A percentile compares a stretch with the other conserved stretches of the same genome.
phyloP scores from a whole-genome alignment of 2,329 filamentous ascomycete genomes.

The Pestalotiopsis sp. region DNA sequence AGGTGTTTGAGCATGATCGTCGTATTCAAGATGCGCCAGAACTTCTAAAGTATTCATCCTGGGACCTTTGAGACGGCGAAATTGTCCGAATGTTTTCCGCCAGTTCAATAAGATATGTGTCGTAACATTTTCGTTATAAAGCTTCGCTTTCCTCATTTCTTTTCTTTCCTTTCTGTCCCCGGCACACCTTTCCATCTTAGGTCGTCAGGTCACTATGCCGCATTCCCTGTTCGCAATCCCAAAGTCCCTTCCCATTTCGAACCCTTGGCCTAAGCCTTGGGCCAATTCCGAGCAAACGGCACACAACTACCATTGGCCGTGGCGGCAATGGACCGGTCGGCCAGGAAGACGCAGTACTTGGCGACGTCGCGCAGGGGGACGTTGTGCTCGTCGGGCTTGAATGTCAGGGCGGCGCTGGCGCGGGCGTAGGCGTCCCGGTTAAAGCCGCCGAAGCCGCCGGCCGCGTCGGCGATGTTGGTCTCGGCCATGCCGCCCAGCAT shows the following conservation, averaged over 20 bases:
- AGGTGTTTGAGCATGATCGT: too few species aligned
- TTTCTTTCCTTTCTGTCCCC: too few species aligned
- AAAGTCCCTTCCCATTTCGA: not conserved
- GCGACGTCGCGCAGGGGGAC: slow-evolving; percentile 40
- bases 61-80: too few species aligned
- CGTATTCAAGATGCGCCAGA: too few species aligned
- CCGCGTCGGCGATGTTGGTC: slow-evolving; percentile 55
- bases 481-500: slow-evolving; percentile 53
- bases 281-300: slow-evolving; percentile 29
- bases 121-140: too few species aligned
- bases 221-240: not conserved
- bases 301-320: slow-evolving; percentile 24
- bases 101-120: too few species aligned
- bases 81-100: too few species aligned
- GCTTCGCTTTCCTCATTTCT: too few species aligned
- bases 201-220: not conserved
- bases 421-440: slow-evolving; percentile 35
- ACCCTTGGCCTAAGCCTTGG: slow-evolving; percentile 10
- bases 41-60: too few species aligned
- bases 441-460: slow-evolving; percentile 32
- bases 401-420: slow-evolving; percentile 26
- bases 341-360: slow-evolving; percentile 31
- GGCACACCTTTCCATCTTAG: too few species aligned
- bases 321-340: slow-evolving; percentile 23
- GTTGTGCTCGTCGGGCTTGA: slow-evolving; percentile 27